phyloP scores from a whole-genome alignment of 2,329 filamentous ascomycete genomes.

The Aspergillus quadricinctus region DNA sequence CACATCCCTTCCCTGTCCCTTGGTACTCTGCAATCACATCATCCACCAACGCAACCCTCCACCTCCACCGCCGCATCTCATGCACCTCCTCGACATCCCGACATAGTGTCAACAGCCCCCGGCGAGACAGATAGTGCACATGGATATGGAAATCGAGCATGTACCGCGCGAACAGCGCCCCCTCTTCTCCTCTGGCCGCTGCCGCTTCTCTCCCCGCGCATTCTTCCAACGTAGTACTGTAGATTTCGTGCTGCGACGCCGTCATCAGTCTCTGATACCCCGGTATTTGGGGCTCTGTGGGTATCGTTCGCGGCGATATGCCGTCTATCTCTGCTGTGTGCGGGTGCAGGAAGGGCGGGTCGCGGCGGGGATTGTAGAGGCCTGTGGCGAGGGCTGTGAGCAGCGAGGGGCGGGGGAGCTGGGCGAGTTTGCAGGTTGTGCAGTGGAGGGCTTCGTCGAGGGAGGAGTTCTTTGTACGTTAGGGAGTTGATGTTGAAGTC shows the following conservation, averaged over 20 bases:
- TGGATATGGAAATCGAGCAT: conserved; percentile 31
- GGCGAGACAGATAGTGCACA: conserved; percentile 23
- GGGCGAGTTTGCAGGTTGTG: conserved; percentile 16
- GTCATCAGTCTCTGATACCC: conserved; percentile 11
- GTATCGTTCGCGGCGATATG: conserved; percentile 3
- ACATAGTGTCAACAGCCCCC: conserved; percentile 25
- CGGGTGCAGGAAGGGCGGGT: conserved; percentile 18
- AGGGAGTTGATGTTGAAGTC: no score
- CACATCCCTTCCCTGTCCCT: background rate
- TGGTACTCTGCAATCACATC: no score
- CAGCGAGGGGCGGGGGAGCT: conserved; percentile 12
- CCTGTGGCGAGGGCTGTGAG: conserved; percentile 12
- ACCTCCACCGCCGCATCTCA: conserved; percentile 24
- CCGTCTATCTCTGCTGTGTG: background rate
- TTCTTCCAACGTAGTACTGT: conserved; percentile 4
- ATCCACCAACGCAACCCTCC: conserved; percentile 8
- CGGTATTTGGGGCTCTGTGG: background rate
- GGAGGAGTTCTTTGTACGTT: conserved; percentile 8
- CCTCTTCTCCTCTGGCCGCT: conserved; percentile 5
- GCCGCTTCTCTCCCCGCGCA: background rate
- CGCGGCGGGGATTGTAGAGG: conserved; percentile 12
- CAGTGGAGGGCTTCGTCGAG: conserved; percentile 25
- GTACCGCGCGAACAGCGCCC: conserved; percentile 24
- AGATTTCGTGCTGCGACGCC: background rate
- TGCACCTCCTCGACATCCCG: conserved; percentile 25